These are phyloP conservation scores for Aplosporella prunicola DNA, from an alignment of 2,329 filamentous ascomycete genomes.

Conservation along the genomic window DNA sequence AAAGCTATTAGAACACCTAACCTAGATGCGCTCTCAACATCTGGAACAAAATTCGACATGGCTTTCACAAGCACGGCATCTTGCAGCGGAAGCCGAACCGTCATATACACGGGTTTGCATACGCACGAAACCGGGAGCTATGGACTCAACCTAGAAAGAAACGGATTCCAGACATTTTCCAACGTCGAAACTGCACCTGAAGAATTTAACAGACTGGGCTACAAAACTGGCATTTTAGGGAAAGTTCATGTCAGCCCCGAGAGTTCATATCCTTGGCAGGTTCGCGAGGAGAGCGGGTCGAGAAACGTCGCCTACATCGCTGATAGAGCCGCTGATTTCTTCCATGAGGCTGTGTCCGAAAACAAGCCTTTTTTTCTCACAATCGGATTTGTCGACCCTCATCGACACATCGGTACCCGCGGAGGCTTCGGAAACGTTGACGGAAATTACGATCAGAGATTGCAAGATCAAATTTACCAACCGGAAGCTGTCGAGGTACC, in stretches of 20 bases:
- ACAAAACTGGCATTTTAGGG: slow-evolving; percentile 39
- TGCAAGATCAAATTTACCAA: slow-evolving; percentile 16
- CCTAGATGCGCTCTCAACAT: slow-evolving; percentile 31
- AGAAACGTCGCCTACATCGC: slow-evolving; percentile 37
- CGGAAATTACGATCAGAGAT: slow-evolving; percentile 16
- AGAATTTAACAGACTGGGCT: slow-evolving; percentile 32
- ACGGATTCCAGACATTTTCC: slow-evolving; percentile 38
- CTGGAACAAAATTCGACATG: slow-evolving; percentile 30
- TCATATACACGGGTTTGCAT: slow-evolving; percentile 42
- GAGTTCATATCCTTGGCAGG: slow-evolving; percentile 35
- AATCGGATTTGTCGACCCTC: slow-evolving; percentile 39
- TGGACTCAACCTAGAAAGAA: slow-evolving; percentile 29
- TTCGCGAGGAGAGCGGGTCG: slow-evolving; percentile 32
- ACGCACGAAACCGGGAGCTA: slow-evolving; percentile 42
- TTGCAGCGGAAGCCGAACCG: slow-evolving; percentile 39
- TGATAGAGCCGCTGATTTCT: slow-evolving; percentile 30
- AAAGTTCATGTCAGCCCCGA: slow-evolving; percentile 41
- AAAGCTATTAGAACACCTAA: slow-evolving; percentile 29
- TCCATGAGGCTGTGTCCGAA: slow-evolving; percentile 24
- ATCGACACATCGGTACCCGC: slow-evolving; percentile 30
- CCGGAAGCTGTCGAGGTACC: slow-evolving; percentile 32
- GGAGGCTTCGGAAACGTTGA: slow-evolving; percentile 38
- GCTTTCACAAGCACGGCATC: slow-evolving; percentile 40
- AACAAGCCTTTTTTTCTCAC: slow-evolving; percentile 37
- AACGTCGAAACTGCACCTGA: slow-evolving; percentile 27